Conservation (phyloP, 495 filamentous ascomycete genomes). For the Aspergillus steynii region DNA sequence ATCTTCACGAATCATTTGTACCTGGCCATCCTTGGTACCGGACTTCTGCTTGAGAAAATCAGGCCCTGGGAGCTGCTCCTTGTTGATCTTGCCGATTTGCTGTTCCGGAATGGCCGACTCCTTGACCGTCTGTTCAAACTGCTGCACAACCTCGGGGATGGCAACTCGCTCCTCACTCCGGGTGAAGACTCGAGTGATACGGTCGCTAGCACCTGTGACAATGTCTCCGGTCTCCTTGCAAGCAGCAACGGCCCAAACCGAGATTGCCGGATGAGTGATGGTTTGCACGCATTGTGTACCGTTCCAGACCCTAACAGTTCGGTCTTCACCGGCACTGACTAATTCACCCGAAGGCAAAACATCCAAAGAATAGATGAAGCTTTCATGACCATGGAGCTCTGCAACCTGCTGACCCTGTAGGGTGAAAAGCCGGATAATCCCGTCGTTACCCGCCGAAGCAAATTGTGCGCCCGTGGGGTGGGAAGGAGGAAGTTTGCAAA, state of each 20-base stretch:
- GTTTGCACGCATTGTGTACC: constrained; percentile 83
- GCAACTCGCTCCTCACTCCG: constrained; percentile 71
- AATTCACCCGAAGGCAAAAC: constrained; percentile 79
- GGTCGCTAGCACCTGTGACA: constrained; percentile 88
- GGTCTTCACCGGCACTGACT: constrained; percentile 89
- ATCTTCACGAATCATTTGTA: constrained; percentile 82
- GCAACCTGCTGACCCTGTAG: constrained; percentile 69
- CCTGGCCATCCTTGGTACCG: constrained; percentile 90
- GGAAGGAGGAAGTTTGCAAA: constrained; percentile 75
- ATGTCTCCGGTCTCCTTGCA: constrained; percentile 85
- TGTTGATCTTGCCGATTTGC: constrained; percentile 77
- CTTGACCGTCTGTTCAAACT: constrained; percentile 79
- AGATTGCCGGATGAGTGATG: constrained; percentile 96
- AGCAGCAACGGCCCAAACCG: constrained; percentile 88
- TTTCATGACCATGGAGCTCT: constrained; percentile 84
- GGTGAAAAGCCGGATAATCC: constrained; percentile 81
- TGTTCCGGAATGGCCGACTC: constrained; percentile 84
- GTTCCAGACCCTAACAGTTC: constrained; percentile 87
- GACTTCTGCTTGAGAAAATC: constrained; percentile 78
- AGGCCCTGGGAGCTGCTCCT: constrained; percentile 82
- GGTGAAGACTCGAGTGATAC: constrained; percentile 81
- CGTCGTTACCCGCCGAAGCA: constrained; percentile 87
- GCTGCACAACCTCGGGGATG: constrained; percentile 52
- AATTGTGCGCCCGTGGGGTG: constrained; percentile 83
- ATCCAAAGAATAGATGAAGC: constrained; percentile 89